phyloP scores from a whole-genome alignment of 225 moss, liverwort and hornwort species.

The Takakia lepidozioides region DNA sequence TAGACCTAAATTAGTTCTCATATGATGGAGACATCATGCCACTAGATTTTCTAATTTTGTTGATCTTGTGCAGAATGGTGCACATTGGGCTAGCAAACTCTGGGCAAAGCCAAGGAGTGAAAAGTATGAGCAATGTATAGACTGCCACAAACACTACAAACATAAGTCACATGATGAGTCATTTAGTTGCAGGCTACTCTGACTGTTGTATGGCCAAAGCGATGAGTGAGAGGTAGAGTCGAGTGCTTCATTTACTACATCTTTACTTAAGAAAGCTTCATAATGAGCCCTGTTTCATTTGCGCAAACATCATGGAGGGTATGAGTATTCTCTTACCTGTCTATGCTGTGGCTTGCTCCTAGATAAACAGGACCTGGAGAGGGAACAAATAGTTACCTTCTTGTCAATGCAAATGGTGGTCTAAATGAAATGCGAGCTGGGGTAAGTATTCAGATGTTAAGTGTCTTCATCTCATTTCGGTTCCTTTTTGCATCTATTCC shows the following conservation, averaged over 20 bases:
- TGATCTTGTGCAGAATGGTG: slow-evolving; percentile 11
- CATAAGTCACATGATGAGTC: slow-evolving; percentile 37
- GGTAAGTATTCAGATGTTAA: slow-evolving; percentile 26
- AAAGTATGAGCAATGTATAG: slow-evolving; percentile 61
- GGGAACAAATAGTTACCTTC: slow-evolving; percentile 65
- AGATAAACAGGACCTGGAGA: slow-evolving; percentile 27
- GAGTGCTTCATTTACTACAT: background rate
- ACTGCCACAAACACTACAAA: slow-evolving; percentile 32
- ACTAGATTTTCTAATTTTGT: too few species aligned
- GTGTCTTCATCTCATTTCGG: background rate
- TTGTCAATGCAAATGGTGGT: slow-evolving; percentile 94
- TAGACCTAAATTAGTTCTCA: too few species aligned
- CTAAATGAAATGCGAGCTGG: slow-evolving; percentile 98
- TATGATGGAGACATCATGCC: too few species aligned
- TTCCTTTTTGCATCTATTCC: background rate
- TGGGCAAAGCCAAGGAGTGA: slow-evolving; percentile 78
- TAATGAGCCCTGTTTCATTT: background rate
- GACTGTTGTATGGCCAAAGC: too few species aligned
- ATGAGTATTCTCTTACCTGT: background rate
- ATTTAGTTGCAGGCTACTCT: too few species aligned
- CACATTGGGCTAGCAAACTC: slow-evolving; percentile 26
- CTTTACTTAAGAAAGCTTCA: background rate
- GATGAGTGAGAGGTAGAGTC: too few species aligned
- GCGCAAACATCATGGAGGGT: too few species aligned
- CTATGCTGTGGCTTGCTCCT: too few species aligned